phyloP scores from a whole-genome alignment of 805 yeast species.

The Kluyveromyces lactis region DNA sequence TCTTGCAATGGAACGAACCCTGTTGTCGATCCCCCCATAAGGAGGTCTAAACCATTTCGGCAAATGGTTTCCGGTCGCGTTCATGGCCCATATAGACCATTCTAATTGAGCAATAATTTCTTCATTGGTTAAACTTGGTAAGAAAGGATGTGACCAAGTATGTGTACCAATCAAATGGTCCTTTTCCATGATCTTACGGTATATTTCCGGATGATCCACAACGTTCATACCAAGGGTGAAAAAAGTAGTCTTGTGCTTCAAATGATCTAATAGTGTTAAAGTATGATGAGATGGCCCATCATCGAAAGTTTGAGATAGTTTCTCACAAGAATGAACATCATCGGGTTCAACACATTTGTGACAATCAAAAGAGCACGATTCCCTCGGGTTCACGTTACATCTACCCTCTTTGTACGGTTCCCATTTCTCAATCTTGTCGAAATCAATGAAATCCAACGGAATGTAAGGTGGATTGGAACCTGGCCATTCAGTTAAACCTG shows the following conservation, averaged over 20 bases:
- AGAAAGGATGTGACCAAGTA: slow-evolving; percentile 86
- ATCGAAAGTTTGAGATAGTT: slow-evolving; percentile 81
- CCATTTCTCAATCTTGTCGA: slow-evolving; percentile 41
- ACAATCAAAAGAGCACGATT: slow-evolving; percentile 80
- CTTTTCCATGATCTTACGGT: slow-evolving; percentile 40
- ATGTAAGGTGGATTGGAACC: slow-evolving; percentile 81
- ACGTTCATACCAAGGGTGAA: slow-evolving; percentile 81
- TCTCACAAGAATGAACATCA: slow-evolving; percentile 69
- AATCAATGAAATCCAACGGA: slow-evolving; percentile 63
- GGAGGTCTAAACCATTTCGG: slow-evolving; percentile 97
- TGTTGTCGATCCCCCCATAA: slow-evolving; percentile 86
- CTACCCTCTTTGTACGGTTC: slow-evolving; percentile 46
- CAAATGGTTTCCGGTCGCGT: slow-evolving; percentile 78
- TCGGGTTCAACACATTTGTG: slow-evolving; percentile 65
- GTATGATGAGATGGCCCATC: slow-evolving; percentile 88
- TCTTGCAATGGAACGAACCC: slow-evolving; percentile 70
- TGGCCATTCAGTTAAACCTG: slow-evolving; percentile 79
- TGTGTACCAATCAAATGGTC: slow-evolving; percentile 86
- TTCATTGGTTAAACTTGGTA: slow-evolving; percentile 72
- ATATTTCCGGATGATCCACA: slow-evolving; percentile 67
- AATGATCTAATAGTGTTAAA: slow-evolving; percentile 42
- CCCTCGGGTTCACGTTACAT: slow-evolving; percentile 44
- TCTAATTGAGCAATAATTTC: slow-evolving; percentile 80
- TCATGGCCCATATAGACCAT: slow-evolving; percentile 98
- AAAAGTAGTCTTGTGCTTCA: slow-evolving; percentile 60